phyloP scores from a whole-genome alignment of 1,284 basidiomycete species.

The Mycena citricolor region DNA sequence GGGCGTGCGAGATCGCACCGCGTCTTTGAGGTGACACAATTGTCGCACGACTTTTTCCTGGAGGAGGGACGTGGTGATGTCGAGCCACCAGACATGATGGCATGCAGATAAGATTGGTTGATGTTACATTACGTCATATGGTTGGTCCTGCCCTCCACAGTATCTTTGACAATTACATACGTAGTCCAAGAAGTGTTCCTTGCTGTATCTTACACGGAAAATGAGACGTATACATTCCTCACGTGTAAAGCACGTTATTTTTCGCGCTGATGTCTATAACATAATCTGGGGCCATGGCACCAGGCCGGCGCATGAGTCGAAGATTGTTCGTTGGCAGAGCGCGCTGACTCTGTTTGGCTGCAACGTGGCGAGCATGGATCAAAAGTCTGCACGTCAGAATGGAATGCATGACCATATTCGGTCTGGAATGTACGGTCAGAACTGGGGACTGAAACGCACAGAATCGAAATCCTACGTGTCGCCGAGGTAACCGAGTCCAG shows the following conservation, averaged over 20 bases:
- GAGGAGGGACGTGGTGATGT: not conserved
- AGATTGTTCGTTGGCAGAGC: not conserved
- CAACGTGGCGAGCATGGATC: slow-evolving; percentile 16
- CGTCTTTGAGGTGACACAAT: slow-evolving; percentile 15
- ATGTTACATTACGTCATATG: too few relatives aligned
- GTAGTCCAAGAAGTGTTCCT: not conserved
- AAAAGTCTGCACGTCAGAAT: slow-evolving; percentile 15
- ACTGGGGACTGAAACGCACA: not conserved
- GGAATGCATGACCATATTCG: slow-evolving; percentile 13
- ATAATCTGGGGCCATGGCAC: slow-evolving; percentile 1
- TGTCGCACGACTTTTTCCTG: slow-evolving; percentile 18
- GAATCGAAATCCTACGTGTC: slow-evolving; percentile 5
- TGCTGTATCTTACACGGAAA: not conserved
- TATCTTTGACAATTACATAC: not conserved
- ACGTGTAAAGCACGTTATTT: slow-evolving; percentile 7
- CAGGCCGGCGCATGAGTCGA: not conserved
- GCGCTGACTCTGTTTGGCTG: slow-evolving; percentile 11
- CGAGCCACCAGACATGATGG: too few relatives aligned
- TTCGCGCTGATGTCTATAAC: slow-evolving; percentile 14
- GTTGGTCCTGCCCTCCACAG: too few relatives aligned
- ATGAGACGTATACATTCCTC: not conserved
- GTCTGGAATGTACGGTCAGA: not conserved
- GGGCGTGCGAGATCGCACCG: slow-evolving; percentile 17
- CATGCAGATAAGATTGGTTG: too few relatives aligned
- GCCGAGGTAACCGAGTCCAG: slow-evolving; percentile 1